phyloP scores from a whole-genome alignment of 1,139 yeast genomes.

The Pichia sp. region DNA sequence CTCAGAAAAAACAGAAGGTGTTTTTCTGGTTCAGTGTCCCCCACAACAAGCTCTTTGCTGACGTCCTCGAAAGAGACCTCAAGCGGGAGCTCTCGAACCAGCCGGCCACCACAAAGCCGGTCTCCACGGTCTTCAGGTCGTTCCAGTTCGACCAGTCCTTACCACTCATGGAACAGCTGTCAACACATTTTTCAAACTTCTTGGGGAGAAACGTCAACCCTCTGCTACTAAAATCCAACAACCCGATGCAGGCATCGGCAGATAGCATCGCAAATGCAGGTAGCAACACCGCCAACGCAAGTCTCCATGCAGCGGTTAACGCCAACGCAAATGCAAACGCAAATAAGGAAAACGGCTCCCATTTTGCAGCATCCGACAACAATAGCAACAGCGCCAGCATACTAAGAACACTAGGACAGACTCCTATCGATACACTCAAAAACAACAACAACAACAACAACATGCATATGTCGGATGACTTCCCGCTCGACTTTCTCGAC shows the following conservation, averaged over 20 bases:
- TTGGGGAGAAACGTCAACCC: constrained; percentile 22
- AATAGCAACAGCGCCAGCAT: background rate
- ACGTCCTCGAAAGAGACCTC: constrained; percentile 88
- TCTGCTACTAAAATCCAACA: constrained; percentile 9
- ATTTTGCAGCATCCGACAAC: background rate
- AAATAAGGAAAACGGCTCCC: too few relatives aligned
- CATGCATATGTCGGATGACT: constrained; percentile 9
- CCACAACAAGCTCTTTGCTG: constrained; percentile 88
- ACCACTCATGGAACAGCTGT: constrained; percentile 46
- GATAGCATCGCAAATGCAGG: background rate
- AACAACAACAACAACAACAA: background rate
- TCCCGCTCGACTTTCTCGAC: constrained; percentile 13
- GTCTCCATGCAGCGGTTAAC: too few relatives aligned
- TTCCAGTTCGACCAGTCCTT: constrained; percentile 48
- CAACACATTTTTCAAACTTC: constrained; percentile 36
- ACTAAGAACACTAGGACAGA: background rate
- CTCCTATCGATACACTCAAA: background rate
- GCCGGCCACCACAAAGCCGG: constrained; percentile 56
- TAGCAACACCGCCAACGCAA: background rate
- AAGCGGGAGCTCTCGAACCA: constrained; percentile 65
- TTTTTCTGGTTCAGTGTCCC: constrained; percentile 96
- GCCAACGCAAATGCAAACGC: too few relatives aligned
- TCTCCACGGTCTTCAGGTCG: constrained; percentile 58
- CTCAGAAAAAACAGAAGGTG: constrained; percentile 95
- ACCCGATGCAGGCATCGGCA: background rate